Evolutionary conservation across 2,329 filamentous ascomycete genomes (phyloP).

Genomic region (Pseudogymnoascus sp.): DNA sequence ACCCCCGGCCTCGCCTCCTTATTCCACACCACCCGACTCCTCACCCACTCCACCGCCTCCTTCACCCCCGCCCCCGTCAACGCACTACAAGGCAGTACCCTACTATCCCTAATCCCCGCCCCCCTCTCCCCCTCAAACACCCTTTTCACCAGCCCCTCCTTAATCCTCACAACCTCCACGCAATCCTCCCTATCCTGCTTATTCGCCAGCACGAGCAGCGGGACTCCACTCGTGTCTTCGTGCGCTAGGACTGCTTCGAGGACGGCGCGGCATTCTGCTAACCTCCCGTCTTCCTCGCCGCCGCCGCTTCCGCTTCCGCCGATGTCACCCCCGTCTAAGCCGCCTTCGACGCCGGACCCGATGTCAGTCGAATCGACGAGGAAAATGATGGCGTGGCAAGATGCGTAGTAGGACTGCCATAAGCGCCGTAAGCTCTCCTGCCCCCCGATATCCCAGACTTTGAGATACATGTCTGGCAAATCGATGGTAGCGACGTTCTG

Average conservation of each 20-base stretch:
- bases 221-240: conserved; percentile 83
- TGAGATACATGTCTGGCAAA: conserved; percentile 90
- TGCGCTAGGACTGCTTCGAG: conserved; percentile 85
- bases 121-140: conserved; percentile 94
- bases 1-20: conserved; percentile 86
- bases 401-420: conserved; percentile 93
- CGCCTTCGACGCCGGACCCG: conserved; percentile 54
- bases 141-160: conserved; percentile 89
- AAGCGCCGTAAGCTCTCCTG: conserved; percentile 81
- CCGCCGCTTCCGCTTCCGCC: conserved; percentile 4
- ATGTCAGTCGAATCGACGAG: conserved; percentile 94
- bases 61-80: conserved; percentile 78
- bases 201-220: conserved; percentile 85
- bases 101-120: conserved; percentile 74
- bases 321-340: conserved; percentile 10
- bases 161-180: conserved; percentile 93
- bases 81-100: conserved; percentile 88
- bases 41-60: conserved; percentile 96
- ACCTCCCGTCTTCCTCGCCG: conserved; percentile 43
- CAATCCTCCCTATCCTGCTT: conserved; percentile 98
- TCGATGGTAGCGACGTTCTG: conserved; percentile 93
- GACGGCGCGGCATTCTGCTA: conserved; percentile 84
- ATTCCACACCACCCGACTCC: conserved; percentile 90
- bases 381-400: conserved; percentile 94
- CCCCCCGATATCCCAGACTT: conserved; percentile 97